Conservation (phyloP, 139 green algal genomes). For the Coelastrella sp. region DNA sequence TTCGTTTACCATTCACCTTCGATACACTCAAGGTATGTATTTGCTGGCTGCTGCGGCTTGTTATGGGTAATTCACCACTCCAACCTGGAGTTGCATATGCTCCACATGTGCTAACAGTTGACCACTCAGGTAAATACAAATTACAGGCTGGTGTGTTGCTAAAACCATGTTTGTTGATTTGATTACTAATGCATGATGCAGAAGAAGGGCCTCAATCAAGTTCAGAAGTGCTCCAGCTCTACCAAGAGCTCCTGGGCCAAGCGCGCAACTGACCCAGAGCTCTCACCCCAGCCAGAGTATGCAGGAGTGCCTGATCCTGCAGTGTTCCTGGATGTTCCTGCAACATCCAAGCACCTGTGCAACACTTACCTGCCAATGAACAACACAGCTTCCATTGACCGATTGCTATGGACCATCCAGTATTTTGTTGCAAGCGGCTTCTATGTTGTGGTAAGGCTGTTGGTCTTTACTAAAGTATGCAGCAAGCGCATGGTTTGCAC, state of each 20-base stretch:
- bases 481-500: too few species aligned
- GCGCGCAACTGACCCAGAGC: conserved; percentile 4
- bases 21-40: neutral
- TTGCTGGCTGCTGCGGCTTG: too few species aligned
- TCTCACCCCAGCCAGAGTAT: neutral
- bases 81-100: neutral
- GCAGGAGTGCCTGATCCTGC: neutral
- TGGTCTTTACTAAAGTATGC: too few species aligned
- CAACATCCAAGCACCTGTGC: neutral
- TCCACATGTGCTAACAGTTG: neutral
- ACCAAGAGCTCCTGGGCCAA: conserved; percentile 12
- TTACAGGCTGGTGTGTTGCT: neutral
- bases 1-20: conserved; percentile 45
- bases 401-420: conserved; percentile 47
- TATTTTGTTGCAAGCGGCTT: conserved; percentile 40
- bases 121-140: neutral
- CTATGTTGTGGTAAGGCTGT: conserved; percentile 46
- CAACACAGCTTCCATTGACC: neutral
- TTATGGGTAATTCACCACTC: neutral
- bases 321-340: neutral
- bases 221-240: neutral
- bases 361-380: conserved; percentile 41
- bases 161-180: neutral
- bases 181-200: neutral
- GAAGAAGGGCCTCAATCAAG: neutral